Conservation (phyloP, 2,329 filamentous ascomycete species). For the Hypoxylon sp. region DNA sequence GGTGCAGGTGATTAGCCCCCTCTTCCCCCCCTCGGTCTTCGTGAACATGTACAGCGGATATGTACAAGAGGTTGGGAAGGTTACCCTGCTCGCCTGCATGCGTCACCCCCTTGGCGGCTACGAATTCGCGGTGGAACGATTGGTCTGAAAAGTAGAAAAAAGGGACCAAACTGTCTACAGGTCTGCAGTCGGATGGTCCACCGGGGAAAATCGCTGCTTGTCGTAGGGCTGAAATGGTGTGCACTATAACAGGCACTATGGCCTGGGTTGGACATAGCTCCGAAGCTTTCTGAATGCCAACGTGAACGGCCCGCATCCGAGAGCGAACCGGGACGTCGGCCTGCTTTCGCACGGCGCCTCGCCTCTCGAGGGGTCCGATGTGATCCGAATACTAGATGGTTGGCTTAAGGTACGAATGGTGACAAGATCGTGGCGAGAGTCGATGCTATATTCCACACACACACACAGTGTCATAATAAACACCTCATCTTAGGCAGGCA, state of each 20-base stretch:
- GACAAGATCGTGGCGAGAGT: not conserved
- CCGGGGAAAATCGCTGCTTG: slow-evolving; percentile 18
- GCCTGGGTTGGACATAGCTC: slow-evolving; percentile 4
- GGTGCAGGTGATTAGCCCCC: slow-evolving; percentile 25
- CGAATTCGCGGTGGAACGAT: slow-evolving; percentile 31
- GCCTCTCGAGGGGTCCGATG: not conserved
- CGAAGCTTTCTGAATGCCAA: not conserved
- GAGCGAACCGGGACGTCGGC: not conserved
- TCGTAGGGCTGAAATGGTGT: slow-evolving; percentile 45
- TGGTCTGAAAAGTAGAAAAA: slow-evolving; percentile 27
- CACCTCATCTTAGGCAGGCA: too few relatives aligned
- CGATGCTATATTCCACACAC: not conserved
- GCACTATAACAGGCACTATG: slow-evolving; percentile 27
- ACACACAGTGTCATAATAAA: too few relatives aligned
- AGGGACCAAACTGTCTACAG: too few relatives aligned
- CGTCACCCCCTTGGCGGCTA: slow-evolving; percentile 23
- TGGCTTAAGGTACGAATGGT: not conserved
- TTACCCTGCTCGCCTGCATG: too few relatives aligned
- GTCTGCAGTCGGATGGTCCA: slow-evolving; percentile 30
- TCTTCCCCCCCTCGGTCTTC: too few relatives aligned
- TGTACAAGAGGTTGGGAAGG: too few relatives aligned
- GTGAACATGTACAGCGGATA: too few relatives aligned
- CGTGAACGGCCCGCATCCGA: slow-evolving; percentile 21
- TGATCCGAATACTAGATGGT: not conserved
- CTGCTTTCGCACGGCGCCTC: too few relatives aligned